Evolutionary conservation across 164 flowering plant species (phyloP).

Genomic region (Vitis cinerea): DNA sequence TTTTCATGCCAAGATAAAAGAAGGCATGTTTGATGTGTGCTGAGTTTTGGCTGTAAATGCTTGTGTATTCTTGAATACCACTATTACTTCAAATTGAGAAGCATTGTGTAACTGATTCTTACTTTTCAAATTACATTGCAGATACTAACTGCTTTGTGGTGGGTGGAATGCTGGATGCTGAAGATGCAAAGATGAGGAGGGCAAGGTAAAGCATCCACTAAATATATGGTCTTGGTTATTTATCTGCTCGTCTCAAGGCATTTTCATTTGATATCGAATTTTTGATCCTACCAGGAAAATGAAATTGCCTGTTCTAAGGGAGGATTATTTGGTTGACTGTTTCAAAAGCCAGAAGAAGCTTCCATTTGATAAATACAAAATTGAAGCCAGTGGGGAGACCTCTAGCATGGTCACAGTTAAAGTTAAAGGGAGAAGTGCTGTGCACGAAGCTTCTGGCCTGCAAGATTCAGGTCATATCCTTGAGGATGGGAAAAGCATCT

Average conservation of each 20-base stretch:
- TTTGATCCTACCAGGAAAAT: constrained; percentile 57
- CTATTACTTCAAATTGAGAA: constrained; percentile 1
- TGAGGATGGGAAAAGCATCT: constrained; percentile 81
- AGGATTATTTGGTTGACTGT: constrained; percentile 82
- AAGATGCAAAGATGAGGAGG: constrained; percentile 64
- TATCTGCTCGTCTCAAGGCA: neutral
- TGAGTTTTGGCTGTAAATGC: constrained; percentile 2
- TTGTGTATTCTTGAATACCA: neutral
- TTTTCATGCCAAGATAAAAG: constrained; percentile 67
- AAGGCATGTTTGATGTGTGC: constrained; percentile 43
- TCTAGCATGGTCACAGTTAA: constrained; percentile 69
- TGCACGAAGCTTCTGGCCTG: constrained; percentile 89
- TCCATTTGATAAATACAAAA: constrained; percentile 66
- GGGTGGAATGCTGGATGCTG: constrained; percentile 39
- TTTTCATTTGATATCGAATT: constrained; percentile 6
- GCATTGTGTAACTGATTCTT: neutral
- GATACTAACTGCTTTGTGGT: constrained; percentile 81
- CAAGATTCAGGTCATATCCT: constrained; percentile 94
- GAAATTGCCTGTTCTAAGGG: constrained; percentile 85
- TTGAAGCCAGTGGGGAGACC: constrained; percentile 54
- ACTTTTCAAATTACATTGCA: constrained; percentile 28
- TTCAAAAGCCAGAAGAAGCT: constrained; percentile 70
- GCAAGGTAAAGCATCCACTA: constrained; percentile 60
- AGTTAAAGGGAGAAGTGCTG: constrained; percentile 92
- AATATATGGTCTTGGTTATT: constrained; percentile 6